Evolutionary conservation across 345 rosid species (phyloP).

Genomic region (Citrus cavaleriei): DNA sequence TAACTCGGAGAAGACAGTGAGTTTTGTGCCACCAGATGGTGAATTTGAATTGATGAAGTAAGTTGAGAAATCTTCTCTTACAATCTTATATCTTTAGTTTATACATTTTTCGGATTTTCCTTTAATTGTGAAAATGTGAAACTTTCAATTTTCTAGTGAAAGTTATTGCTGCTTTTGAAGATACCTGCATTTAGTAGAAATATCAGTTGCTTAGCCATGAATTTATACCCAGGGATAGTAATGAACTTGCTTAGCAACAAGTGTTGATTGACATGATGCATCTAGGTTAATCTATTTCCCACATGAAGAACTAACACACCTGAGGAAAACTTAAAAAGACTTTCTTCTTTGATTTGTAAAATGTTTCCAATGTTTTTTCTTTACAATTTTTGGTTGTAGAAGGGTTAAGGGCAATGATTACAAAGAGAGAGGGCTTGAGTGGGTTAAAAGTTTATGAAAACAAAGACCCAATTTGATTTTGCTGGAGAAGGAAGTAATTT

Average conservation of each 20-base stretch:
- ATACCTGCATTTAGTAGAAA: background rate
- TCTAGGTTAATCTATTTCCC: background rate
- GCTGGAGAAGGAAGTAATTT: background rate
- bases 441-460: constrained; percentile 13
- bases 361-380: background rate
- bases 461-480: constrained; percentile 11
- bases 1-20: constrained; percentile 97
- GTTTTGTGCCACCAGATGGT: constrained; percentile 99
- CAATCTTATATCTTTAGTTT: background rate
- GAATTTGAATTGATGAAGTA: constrained; percentile 99
- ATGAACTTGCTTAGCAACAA: background rate
- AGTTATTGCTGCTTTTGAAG: background rate
- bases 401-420: constrained; percentile 38
- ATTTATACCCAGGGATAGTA: background rate
- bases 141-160: background rate
- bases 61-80: constrained; percentile 28
- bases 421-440: constrained; percentile 64
- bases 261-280: background rate
- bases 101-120: background rate
- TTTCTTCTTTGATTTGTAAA: background rate
- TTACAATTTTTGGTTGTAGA: background rate
- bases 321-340: background rate
- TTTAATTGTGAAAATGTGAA: background rate
- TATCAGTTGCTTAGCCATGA: background rate
- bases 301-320: background rate